Base-by-base conservation (phyloP, 495 filamentous ascomycete genomes). In the Trichoderma asperelloides region DNA sequence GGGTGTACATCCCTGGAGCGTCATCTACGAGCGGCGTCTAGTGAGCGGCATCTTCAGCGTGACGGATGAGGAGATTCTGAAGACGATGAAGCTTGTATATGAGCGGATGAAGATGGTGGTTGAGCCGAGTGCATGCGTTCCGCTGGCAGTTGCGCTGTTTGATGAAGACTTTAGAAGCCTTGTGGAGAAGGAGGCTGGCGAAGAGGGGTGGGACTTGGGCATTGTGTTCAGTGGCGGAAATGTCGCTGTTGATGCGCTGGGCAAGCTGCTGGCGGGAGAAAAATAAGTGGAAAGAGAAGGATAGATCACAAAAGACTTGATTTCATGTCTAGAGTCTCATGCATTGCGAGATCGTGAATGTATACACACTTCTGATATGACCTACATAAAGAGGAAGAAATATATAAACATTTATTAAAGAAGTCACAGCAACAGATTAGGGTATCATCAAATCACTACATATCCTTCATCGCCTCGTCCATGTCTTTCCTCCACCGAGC, bases 101-200 rank as follows among this genome's bases (percentile, higher is more conserved):
- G 94, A 98, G 82, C 78, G 93, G 67, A 87, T 96, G 85, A 98
- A 98, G 86, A 78, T 96, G 55, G 84, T 97, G 55, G 85, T 97
- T 28, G 95, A 98, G 80, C 95, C 95, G 62, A 93, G 90, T 75
- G 85, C 93, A 3, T 92, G 89, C 3, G 93, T 98, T 25, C 87
- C 88, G 16, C 76, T 98, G 70, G 95, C 95, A 5, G 89, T 89
- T 6, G 88, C 87, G 67, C 75, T 98, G 71, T 97, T 85, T 71
- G 87, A 95, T 74, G 92, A 96, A 74, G 90, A 91, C 30, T 97
- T 96, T 71, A 80, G 91, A 69, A 75, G 72, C 25, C 69, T 87
- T 73, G 89, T 92, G 41, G 87, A 92, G 76, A 75, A 73, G 64
- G 88, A 93, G 76, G 89, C 79, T 0, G 90, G 89, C 4, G 82